phyloP scores from a whole-genome alignment of 2,329 filamentous ascomycete species.

The Arthrobotrys megalospora region DNA sequence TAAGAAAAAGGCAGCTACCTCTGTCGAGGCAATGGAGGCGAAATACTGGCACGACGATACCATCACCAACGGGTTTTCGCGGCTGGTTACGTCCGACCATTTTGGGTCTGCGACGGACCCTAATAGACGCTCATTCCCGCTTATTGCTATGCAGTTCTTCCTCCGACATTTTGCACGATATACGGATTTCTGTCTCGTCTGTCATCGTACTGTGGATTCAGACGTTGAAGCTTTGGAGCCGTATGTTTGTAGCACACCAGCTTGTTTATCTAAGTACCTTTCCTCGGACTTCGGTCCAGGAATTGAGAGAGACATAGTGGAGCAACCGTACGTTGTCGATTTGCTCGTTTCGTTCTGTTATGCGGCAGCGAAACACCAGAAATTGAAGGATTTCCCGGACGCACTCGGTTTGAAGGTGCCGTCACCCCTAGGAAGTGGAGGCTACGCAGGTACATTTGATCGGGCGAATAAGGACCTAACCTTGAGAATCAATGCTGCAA shows the following conservation, averaged over 20 bases:
- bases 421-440: conserved; percentile 20
- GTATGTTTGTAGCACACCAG: conserved; percentile 80
- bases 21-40: conserved; percentile 49
- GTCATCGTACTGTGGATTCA: conserved; percentile 77
- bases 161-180: conserved; percentile 84
- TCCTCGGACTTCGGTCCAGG: conserved; percentile 87
- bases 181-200: conserved; percentile 89
- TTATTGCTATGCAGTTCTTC: conserved; percentile 74
- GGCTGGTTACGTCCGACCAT: conserved; percentile 63
- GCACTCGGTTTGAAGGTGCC: conserved; percentile 71
- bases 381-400: conserved; percentile 72
- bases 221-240: conserved; percentile 81
- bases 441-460: conserved; percentile 50
- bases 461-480: conserved; percentile 44
- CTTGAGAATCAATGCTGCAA: conserved; percentile 52
- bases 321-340: conserved; percentile 86
- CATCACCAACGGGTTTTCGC: conserved; percentile 53
- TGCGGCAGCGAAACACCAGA: conserved; percentile 69
- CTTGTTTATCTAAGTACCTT: conserved; percentile 92
- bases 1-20: conserved; percentile 24
- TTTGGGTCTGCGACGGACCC: conserved; percentile 70
- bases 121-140: conserved; percentile 70
- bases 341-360: conserved; percentile 88
- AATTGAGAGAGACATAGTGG: conserved; percentile 85
- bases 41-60: conserved; percentile 63